Evolutionary conservation across 345 rosid species (phyloP), one percentile per base, ranked within the genome.

Genomic region (Sisymbrium irio): DNA sequence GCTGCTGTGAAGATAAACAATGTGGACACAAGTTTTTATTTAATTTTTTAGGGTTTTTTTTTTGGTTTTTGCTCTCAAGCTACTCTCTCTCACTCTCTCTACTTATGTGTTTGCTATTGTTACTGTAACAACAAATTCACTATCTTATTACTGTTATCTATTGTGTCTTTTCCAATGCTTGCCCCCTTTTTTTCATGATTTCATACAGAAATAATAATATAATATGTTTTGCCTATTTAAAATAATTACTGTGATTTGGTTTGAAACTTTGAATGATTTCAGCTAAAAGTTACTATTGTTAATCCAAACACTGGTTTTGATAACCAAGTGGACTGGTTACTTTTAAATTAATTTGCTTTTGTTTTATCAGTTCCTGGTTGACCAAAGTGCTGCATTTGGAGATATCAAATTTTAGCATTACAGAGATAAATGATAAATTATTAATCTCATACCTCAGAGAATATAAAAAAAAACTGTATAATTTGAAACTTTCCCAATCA

Each of bases 161-260:
- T 59, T 50, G 12, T 56, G 73, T 66, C 78, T 66, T 74, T 74
- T 19, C 73, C 78, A 66, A 74, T 67, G 78, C 45, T 20, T 64
- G 12, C 56, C 33, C 13, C 11, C 6, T 54, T 27, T 28, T 17
- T 36, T 54, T 36, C 49, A 13, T 57, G 50, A 15, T 73, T 73
- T 73, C 30, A 55, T 63, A 33, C 28, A 51, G 4, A 36, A 39
- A 4, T 9, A 7, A 30, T 63, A n/a, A n/a, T n/a, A 64, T 0
- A 10, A 12, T 36, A 59, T 60, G 56, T 50, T 32, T 58, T 13
- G 1, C 1, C 19, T 45, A 39, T 74, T 12, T 28, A 0, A 2
- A 47, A 25, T 46, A 8, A 15, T 25, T 46, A 22, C 11, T 63
- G 9, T 30, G 35, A 25, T 22, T 0, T 22, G 39, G 45, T 72